phyloP scores from a whole-genome alignment of 345 rosid genomes.

The Rhodamnia argentea region DNA sequence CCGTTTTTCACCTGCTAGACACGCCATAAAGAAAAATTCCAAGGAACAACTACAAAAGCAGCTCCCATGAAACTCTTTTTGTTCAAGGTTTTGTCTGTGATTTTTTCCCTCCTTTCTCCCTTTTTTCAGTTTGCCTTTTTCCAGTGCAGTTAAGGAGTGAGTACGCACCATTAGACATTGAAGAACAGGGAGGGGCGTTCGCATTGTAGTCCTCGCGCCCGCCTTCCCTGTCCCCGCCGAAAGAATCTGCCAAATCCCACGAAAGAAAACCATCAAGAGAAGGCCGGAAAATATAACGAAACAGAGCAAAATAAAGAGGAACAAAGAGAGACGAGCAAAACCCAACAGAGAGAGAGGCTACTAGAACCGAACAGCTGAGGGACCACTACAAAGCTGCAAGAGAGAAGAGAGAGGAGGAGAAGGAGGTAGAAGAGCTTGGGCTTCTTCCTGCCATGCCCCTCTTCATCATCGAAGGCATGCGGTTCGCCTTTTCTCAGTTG shows the following conservation, averaged over 20 bases:
- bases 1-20: background rate
- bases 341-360: constrained; percentile 48
- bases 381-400: constrained; percentile 21
- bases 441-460: too few species aligned
- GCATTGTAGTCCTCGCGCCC: constrained; percentile 9
- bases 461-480: too few species aligned
- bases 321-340: background rate
- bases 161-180: constrained; percentile 40
- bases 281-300: too few species aligned
- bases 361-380: constrained; percentile 39
- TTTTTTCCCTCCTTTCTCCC: background rate
- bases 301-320: too few species aligned
- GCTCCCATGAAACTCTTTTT: background rate
- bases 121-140: background rate
- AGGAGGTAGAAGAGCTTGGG: too few species aligned
- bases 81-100: background rate
- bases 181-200: constrained; percentile 33
- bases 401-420: too few species aligned
- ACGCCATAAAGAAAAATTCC: background rate
- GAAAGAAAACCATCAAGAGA: too few species aligned
- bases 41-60: background rate
- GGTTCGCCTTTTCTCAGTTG: too few species aligned
- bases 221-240: too few species aligned
- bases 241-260: too few species aligned
- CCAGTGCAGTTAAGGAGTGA: background rate